Evolutionary conservation across 352 stramenopile species (phyloP), one percentile per base, ranked within the genome.

Genomic region (Globisporangium uncinulatum): DNA sequence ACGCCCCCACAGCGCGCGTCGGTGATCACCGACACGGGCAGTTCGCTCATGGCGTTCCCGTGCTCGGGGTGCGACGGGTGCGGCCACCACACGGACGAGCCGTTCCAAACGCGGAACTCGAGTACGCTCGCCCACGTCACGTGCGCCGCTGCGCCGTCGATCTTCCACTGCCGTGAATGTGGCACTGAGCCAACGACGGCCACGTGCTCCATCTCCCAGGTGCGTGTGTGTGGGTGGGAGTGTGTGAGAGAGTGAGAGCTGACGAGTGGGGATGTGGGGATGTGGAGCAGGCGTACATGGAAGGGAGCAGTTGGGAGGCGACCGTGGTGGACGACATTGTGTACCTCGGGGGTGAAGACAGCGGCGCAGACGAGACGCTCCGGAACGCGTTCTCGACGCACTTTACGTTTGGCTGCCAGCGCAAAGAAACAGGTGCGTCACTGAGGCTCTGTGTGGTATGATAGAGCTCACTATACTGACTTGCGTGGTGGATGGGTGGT

Each of bases 231-330:
- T 21, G 21, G 13, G 29, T 11, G 8, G 15, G 31, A 4, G 11
- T 54, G 34, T 15, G n/a, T n/a, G 13, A 32, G 37, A 39, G 6
- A 42, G 3, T 15, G 37, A 13, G 37, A 15, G 15, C 37, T 42
- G 37, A 42, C 15, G 37, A 29, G 36, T 41, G 36, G 14, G 39
- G 13, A 6, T n/a, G 39, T 44, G 19, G 54, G 17, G 39, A 31
- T 49, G 11, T 29, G 19, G 1, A 39, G 15, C 55, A 92, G 80
- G 83, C 71, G 42, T 96, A 96, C 61, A 89, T 83, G 20, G 87
- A 96, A 73, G 86, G 87, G 37, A 96, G 87, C 57, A 90, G 88
- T 70, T 96, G 87, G 87, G 69, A 79, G 29, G 85, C 85, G 3
- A 69, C 90, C 13, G 71, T 95, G 37, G 71, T 95, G 13, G 71